Evolutionary conservation across 2,329 filamentous ascomycete species (phyloP), one percentile per base, ranked within the genome.

Genomic region (Orbilia brochopaga): DNA sequence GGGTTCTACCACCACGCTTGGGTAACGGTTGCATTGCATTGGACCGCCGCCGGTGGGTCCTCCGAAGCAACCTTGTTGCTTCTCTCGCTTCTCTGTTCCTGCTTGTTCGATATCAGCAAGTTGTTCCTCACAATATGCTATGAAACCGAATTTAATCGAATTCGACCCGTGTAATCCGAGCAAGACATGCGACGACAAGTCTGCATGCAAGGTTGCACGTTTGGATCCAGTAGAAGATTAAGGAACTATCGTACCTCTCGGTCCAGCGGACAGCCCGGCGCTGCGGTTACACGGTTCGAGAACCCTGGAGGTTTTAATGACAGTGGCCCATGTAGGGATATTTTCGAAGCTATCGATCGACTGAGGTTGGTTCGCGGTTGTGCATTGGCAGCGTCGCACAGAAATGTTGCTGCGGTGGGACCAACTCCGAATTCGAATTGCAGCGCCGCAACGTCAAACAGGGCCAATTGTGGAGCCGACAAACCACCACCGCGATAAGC

Each of bases 1-100:
- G 65, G 66, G 66, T 50, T 59, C 21, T 21, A 19, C 50, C 32
- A 24, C 48, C 54, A 48, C 27, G 53, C 59, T 59, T 70, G 65
- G 66, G 66, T 70, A 70, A 70, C 66, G 66, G 66, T 70, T 63
- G 63, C 66, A 70, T 70, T 30, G 63, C 66, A 70, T 70, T 40
- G 59, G 58, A 21, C 53, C 58, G 53, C 66, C 54, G 66, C 35
- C 35, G 44, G 27, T 51, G 66, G 66, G 54, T 59, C 65, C 58
- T 48, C 66, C 59, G 59, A 70, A 70, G 66, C 66, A 70, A 70
- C 66, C 58, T 70, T 61, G 59, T 59, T 70, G 58, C 56, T 64
- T 70, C 66, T 63, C 58, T 64, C 59, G 57, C 53, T 54, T 27
- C 59, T 70, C 57, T 50, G 51, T 61, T 63, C 54, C n/a, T 63